Evolutionary conservation across 805 yeast species (phyloP), one percentile per base, ranked within the genome.

Genomic region (Priceomyces medius): DNA sequence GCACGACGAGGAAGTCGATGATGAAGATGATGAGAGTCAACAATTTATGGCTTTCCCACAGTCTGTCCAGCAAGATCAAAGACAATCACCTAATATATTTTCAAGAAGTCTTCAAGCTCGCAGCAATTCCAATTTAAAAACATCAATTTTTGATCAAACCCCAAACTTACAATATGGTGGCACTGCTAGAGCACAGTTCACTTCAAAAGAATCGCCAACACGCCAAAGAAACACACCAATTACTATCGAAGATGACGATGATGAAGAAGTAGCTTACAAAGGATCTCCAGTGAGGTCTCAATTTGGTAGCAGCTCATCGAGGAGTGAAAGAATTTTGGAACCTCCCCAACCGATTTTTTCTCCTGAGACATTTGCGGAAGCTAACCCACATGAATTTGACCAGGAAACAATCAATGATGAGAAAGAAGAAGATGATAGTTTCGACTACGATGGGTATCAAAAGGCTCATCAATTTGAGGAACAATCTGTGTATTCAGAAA

Each of bases 201-300:
- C 93, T 2, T 66, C 78, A 40, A 63, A 79, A 49, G 90, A 86
- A 58, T 82, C 95, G 0, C 93, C 95, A 24, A 76, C 71, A 42
- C 76, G 89, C 56, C 73, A 73, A 31, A 68, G 65, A 29, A 58
- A 51, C 29, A 69, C 71, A 3, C 71, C 81, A 4, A 66, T 81
- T 3, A 61, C 76, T 10, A 71, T 81, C 12, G 38, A 59, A 14
- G 69, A 70, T 35, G 63, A 61, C 29, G 65, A 59, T 12, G 57
- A 54, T 16, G 53, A 50, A 21, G 56, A 51, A 21, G 32, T 45
- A 4, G 61, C 52, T 18, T 45, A 59, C 14, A 50, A 59, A n/a
- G 68, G 73, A 3, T 64, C 75, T 2, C 73, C 77, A 10, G 55
- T 61, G 20, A 47, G 62, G 47, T 56, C 67, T 28, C 56, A 47